Base-by-base conservation (phyloP, 2,329 filamentous ascomycete genomes). In the Aspergillus sp. region DNA sequence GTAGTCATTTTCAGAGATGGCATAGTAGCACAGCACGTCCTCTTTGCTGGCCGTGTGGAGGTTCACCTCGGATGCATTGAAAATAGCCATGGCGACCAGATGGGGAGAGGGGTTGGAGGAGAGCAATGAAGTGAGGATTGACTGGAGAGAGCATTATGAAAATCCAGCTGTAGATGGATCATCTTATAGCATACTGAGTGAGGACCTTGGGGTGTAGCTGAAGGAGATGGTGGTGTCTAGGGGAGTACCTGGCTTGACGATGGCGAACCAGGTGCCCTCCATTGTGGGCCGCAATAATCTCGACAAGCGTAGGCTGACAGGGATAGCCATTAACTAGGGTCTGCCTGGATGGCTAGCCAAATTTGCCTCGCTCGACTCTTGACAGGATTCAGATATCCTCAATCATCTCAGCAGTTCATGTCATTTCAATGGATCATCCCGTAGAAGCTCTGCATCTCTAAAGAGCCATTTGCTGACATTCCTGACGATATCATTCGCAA, bases 1-100 rank as follows among this genome's bases (percentile, higher is more conserved):
- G 48, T 63, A 63, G 21, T 61, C 61, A 36, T 61, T 60, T 10
- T 61, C 55, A 2, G 55, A 59, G 15, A 59, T 41, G 30, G 59
- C 58, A 17, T 60, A n/a, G 30, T 60, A 63, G 21, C 61, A 63
- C 45, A 57, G 41, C 28, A 63, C 50, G 4, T 60, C 61, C 10
- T 55, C 36, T 8, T 55, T 55, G 43, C 59, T 58, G 2, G 57
- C 60, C 7, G 49, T 47, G 28, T 60, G 52, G 32, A 62, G 39
- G 25, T 62, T 48, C 13, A 62, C 60, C 5, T 59, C 36, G 52
- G 45, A 55, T 15, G 60, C 52, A 10, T 62, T 49, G 48, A 62
- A 62, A 15, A 57, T 43, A 38, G 54, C 36, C 28, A 45, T 59
- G 48, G 23, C 43, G 19, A 19, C 39, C 13, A 17, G 15, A 17